Base-by-base conservation (phyloP, 805 yeast genomes). In the Ogataea sp. region DNA sequence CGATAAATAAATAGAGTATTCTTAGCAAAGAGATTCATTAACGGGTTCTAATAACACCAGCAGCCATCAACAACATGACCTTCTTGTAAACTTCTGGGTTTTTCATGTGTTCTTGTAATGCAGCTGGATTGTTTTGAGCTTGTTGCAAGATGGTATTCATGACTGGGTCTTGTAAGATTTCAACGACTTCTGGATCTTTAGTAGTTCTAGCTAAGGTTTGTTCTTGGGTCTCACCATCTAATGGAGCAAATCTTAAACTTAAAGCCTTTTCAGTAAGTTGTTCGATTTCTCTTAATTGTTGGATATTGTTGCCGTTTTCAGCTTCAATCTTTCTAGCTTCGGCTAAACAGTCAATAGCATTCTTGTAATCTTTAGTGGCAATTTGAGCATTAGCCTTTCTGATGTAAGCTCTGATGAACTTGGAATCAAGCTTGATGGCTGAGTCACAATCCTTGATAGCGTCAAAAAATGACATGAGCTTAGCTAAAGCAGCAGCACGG, bases 401-500 rank as follows among this genome's bases (percentile, higher is more conserved):
- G 49, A 93, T 84, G 62, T 89, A 93, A 3, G 97, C 98, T 68
- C 96, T 84, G 55, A 90, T 71, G 63, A 93, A 93, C 17, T 68
- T 64, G 34, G 96, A 96, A 62, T 93, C 97, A 50, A 79, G 77
- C 58, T 75, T 78, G 52, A 93, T 85, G 28, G 98, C 99, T 42
- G 66, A 61, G 55, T 90, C 85, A 70, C 97, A 88, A 65, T 93
- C 99, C 52, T 75, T 73, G 42, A 93, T 81, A 15, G 95, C 97
- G 50, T 90, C 97, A 16, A 97, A 97, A 83, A 90, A 93, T 11
- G 96, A 86, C 84, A 90, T 78, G 50, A 93, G 75, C 65, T 93
- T 93, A 35, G 95, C 81, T 58, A 83, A 75, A 2, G 96, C 96
- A 30, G 98, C 98, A 39, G 99, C 98, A 66, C 99, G 83, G 70